Percentiles rank a stretch among this genome's conserved stretches.
phyloP scores from a whole-genome alignment of 176 grass and related monocot species.

The Hyparrhenia diplandra region DNA sequence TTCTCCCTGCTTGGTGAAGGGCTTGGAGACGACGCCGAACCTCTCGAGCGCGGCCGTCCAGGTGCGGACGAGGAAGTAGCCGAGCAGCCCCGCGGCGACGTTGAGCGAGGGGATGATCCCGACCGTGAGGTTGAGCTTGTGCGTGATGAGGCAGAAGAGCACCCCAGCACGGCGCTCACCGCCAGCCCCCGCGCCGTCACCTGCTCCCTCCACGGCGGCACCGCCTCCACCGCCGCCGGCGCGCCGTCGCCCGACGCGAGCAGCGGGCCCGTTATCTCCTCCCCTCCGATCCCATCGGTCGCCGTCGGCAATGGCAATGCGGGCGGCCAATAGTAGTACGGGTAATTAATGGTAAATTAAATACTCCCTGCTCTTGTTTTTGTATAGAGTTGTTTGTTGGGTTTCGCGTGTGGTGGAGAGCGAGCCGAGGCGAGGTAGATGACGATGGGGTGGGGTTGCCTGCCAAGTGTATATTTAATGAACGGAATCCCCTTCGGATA shows the following conservation, averaged over 20 bases:
- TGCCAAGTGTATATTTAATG: not conserved
- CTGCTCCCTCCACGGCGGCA: slow-evolving; percentile 67
- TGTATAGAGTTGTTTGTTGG: not conserved
- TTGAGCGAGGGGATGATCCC: slow-evolving; percentile 89
- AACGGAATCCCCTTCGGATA: not conserved
- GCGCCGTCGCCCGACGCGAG: not conserved
- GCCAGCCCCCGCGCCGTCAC: slow-evolving; percentile 57
- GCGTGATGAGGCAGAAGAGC: slow-evolving; percentile 72
- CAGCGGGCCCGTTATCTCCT: slow-evolving; percentile 43
- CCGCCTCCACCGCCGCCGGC: not conserved
- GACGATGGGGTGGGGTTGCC: not conserved
- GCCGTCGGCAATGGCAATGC: not conserved
- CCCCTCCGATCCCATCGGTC: slow-evolving; percentile 51
- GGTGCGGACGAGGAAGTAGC: slow-evolving; percentile 8
- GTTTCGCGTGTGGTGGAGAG: not conserved
- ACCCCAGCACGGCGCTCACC: slow-evolving; percentile 47
- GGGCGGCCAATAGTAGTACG: not conserved
- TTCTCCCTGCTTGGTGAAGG: slow-evolving; percentile 92
- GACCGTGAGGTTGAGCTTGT: slow-evolving; percentile 94
- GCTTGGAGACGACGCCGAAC: slow-evolving; percentile 47
- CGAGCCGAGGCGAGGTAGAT: not conserved
- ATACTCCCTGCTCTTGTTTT: not conserved
- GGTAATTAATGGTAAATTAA: not conserved
- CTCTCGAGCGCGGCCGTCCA: slow-evolving; percentile 42
- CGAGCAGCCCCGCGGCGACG: slow-evolving; percentile 72